A percentile compares a stretch with the other conserved stretches of the same genome.
Evolutionary conservation across 345 rosid species (phyloP).

Genomic region (Eucalyptus rudis): DNA sequence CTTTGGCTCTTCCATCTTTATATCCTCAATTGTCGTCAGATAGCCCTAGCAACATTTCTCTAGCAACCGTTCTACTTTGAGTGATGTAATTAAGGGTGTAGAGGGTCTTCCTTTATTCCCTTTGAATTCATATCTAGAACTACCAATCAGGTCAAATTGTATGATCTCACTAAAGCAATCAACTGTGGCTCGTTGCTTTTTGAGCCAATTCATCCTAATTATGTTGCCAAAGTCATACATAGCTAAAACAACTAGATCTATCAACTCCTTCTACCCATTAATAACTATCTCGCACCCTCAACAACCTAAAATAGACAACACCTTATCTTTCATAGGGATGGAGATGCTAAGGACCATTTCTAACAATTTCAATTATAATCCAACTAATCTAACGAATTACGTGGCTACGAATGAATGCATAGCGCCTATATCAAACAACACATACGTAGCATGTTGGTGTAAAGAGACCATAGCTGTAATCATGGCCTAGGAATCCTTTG

Average conservation of each 20-base stretch:
- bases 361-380: not conserved
- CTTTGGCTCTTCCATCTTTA: too few relatives aligned
- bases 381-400: not conserved
- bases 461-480: not conserved
- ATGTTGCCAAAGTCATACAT: not conserved
- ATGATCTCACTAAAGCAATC: not conserved
- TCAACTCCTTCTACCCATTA: not conserved
- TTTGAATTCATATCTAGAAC: not conserved
- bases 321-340: not conserved
- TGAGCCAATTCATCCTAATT: not conserved
- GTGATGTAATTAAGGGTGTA: not conserved
- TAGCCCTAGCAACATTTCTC: too few relatives aligned
- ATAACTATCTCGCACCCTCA: not conserved
- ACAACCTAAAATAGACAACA: not conserved
- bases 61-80: too few relatives aligned
- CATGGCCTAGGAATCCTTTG: not conserved
- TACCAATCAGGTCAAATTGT: accelerated
- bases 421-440: not conserved
- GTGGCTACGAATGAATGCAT: not conserved
- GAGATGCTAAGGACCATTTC: not conserved
- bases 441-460: not conserved
- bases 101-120: not conserved
- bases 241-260: not conserved
- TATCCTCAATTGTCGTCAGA: too few relatives aligned
- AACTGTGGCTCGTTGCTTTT: accelerated